Evolutionary conservation across 441 rosid species (phyloP), one percentile per base, ranked within the genome.

Genomic region (Euphorbia schlechtendalii): DNA sequence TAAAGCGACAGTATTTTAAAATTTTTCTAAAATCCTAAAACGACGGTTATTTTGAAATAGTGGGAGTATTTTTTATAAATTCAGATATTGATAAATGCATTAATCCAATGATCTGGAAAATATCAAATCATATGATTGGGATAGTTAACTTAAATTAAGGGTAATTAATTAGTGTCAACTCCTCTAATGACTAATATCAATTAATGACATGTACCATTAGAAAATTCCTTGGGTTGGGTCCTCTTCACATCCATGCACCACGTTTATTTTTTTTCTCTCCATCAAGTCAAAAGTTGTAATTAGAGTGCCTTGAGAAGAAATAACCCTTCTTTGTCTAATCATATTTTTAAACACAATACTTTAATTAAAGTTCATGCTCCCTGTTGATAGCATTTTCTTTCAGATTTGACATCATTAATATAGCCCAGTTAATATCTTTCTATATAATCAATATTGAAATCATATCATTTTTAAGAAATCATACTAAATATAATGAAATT

Each of bases 261-360:
- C 68, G 61, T 24, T 73, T 75, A 73, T 30, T 65, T 17, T 12
- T 32, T 53, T 60, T 72, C 68, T 34, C 8, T 38, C 4, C 8
- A 3, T 8, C 41, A 56, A 71, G 84, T 83, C 84, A 80, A 83
- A 76, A 78, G 83, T 65, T 61, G 81, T 73, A 75, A 78, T 75
- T 55, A 71, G 66, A 59, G 80, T 73, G 82, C 80, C 80, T 69
- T 15, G 74, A 79, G 82, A 83, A 78, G 75, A 65, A 73, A 70
- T 38, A 71, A 36, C 17, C 78, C 53, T 59, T 66, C 73, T 61
- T 14, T 73, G 70, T 79, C 80, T 45, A 69, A 54, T 71, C 73
- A 49, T 1, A 76, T 48, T 61, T 5, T 57, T 15, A 13, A 62
- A 43, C 49, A 41, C 80, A 71, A 61, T 59, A 69, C 68, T 62